Base-by-base conservation (phyloP, 768 basidiomycete species). In the Suillus ampliporus region DNA sequence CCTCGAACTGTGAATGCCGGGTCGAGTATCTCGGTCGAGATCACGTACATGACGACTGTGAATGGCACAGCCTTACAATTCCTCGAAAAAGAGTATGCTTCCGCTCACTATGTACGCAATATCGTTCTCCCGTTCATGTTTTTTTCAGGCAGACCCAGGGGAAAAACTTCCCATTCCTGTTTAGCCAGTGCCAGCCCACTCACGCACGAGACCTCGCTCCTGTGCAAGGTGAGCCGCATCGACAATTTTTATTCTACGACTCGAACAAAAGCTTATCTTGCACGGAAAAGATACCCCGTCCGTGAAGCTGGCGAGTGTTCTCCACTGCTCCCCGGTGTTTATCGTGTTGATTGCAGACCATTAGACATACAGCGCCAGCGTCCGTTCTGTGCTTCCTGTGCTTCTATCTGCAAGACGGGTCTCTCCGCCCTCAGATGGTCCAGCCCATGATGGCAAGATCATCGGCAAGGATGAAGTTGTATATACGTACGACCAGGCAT, bases 131-230 rank as follows among this genome's bases (percentile, higher is more conserved):
- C 13, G 23, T 41, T 31, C 6, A 41, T n/a, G 26, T 23, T 44
- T 17, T n/a, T 21, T 40, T 47, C 57, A 81, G 81, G 44, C 84
- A 86, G 69, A 86, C 85, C 5, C 83, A 83, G 57, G 83, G 83
- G 5, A 84, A 83, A 58, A 76, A 77, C 52, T 81, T 83, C 70
- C 80, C 83, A 4, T 87, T 83, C 74, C 74, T 87, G 17, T 88
- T 86, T 76, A 84, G 83, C 56, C 87, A 87, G 66, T 82, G 80
- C 66, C 86, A 87, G 67, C 85, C 86, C 7, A 87, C 86, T 68
- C 84, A 86, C 69, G 83, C 82, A 7, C 77, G 86, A 37, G 78
- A 79, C 1, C 70, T 86, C n/a, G 69, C 82, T 5, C 86, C 85
- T 2, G 71, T 82, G 44, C 84, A 86, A 73, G 78, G 78, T 77